These are phyloP conservation scores for Fusarium sp. DNA, from an alignment of 2,329 filamentous ascomycete species.

Conservation along the genomic window DNA sequence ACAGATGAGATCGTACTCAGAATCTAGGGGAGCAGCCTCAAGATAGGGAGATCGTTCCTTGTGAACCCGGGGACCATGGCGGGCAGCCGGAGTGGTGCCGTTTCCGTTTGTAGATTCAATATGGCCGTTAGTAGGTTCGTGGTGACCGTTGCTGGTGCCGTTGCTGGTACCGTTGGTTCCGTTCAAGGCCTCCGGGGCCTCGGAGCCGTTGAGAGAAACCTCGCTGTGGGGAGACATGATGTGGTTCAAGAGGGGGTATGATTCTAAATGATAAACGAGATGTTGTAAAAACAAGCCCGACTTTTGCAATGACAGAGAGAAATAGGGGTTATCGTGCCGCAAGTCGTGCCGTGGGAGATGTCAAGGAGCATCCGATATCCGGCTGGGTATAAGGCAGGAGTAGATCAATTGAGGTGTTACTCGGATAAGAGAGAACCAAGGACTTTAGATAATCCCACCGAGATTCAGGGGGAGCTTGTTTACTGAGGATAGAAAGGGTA, in stretches of 20 bases:
- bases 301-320: constrained; percentile 11
- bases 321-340: constrained; percentile 9
- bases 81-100: constrained; percentile 32
- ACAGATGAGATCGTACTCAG: constrained; percentile 86
- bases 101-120: constrained; percentile 33
- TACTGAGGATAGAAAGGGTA: constrained; percentile 32
- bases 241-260: constrained; percentile 21
- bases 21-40: constrained; percentile 56
- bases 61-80: constrained; percentile 38
- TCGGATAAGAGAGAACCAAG: constrained; percentile 9
- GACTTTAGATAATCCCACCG: constrained; percentile 17
- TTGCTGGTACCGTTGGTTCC: constrained; percentile 37
- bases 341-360: constrained; percentile 21
- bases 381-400: constrained; percentile 16
- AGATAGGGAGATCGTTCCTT: constrained; percentile 42
- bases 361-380: constrained; percentile 5
- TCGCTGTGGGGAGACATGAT: constrained; percentile 54
- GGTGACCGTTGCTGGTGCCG: constrained; percentile 17
- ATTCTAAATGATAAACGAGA: constrained; percentile 10
- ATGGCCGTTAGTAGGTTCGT: constrained; percentile 29
- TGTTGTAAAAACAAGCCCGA: background rate
- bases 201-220: constrained; percentile 45
- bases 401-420: constrained; percentile 4
- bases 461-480: constrained; percentile 24
- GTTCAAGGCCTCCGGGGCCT: constrained; percentile 37